phyloP scores from a whole-genome alignment of 208 protist genomes.

The Trypanosoma rangeli region DNA sequence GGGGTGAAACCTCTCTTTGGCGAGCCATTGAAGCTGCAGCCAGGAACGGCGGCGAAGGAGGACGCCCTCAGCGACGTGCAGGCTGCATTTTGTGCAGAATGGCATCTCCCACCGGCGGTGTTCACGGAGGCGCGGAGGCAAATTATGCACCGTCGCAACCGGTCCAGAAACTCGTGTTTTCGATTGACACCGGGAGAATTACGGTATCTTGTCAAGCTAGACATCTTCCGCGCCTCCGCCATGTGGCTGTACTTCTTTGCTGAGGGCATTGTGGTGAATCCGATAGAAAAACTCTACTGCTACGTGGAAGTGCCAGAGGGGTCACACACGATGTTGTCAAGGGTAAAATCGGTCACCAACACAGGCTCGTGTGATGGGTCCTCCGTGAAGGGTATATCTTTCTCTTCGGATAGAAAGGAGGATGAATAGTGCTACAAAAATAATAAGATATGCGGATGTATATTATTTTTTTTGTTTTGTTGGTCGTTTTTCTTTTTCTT shows the following conservation, averaged over 20 bases:
- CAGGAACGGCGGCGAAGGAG: background rate
- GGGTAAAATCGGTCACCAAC: background rate
- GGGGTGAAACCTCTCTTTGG: conserved; percentile 41
- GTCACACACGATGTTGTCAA: background rate
- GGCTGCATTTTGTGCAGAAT: conserved; percentile 36
- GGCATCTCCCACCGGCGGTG: conserved; percentile 53
- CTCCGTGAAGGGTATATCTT: background rate
- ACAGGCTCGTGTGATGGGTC: background rate
- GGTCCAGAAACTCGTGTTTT: conserved; percentile 19
- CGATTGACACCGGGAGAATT: conserved; percentile 63
- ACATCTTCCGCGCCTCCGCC: conserved; percentile 78
- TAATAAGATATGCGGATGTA: no score
- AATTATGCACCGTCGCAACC: conserved; percentile 27
- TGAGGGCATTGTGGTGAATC: conserved; percentile 40
- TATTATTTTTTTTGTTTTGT: background rate
- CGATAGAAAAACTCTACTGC: conserved; percentile 30
- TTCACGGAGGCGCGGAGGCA: conserved; percentile 40
- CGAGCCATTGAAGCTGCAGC: conserved; percentile 31
- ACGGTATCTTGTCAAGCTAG: conserved; percentile 51
- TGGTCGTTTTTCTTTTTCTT: background rate
- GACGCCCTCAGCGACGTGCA: conserved; percentile 24
- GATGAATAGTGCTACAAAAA: background rate
- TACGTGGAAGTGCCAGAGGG: conserved; percentile 28
- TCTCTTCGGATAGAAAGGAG: background rate
- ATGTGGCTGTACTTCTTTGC: conserved; percentile 57